Evolutionary conservation across 2,329 filamentous ascomycete genomes (phyloP).

Genomic region (Hypoxylon rubiginosum): DNA sequence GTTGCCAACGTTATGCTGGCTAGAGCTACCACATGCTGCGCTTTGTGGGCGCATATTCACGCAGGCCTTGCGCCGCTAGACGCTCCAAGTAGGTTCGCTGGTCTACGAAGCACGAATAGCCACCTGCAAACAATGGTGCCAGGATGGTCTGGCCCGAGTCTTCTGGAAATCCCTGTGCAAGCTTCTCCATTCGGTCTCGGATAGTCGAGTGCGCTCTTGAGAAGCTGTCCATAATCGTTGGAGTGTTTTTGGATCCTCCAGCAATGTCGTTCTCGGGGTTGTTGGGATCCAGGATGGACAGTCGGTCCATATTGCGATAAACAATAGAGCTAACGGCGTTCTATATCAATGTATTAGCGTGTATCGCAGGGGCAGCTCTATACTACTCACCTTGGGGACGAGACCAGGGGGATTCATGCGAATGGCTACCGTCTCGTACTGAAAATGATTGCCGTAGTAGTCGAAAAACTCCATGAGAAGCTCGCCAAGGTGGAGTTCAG

Average conservation of each 20-base stretch:
- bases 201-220: constrained; percentile 71
- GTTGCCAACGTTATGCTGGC: background rate
- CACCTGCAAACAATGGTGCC: constrained; percentile 78
- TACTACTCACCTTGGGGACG: constrained; percentile 72
- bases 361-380: background rate
- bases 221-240: constrained; percentile 78
- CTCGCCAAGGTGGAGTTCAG: constrained; percentile 79
- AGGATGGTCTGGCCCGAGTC: constrained; percentile 70
- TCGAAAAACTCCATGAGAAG: constrained; percentile 90
- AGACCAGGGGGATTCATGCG: constrained; percentile 80
- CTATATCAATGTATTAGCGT: constrained; percentile 52
- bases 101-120: constrained; percentile 80
- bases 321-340: constrained; percentile 60
- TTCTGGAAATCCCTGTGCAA: constrained; percentile 56
- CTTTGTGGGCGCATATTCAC: constrained; percentile 4
- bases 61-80: constrained; percentile 60
- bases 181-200: constrained; percentile 67
- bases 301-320: constrained; percentile 73
- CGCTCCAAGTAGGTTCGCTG: constrained; percentile 75
- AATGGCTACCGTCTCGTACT: constrained; percentile 78
- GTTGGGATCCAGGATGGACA: constrained; percentile 95
- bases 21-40: constrained; percentile 2
- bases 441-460: constrained; percentile 87
- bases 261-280: constrained; percentile 88
- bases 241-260: constrained; percentile 81